Base-by-base conservation (phyloP, 345 rosid genomes). In the Gossypium arboreum region DNA sequence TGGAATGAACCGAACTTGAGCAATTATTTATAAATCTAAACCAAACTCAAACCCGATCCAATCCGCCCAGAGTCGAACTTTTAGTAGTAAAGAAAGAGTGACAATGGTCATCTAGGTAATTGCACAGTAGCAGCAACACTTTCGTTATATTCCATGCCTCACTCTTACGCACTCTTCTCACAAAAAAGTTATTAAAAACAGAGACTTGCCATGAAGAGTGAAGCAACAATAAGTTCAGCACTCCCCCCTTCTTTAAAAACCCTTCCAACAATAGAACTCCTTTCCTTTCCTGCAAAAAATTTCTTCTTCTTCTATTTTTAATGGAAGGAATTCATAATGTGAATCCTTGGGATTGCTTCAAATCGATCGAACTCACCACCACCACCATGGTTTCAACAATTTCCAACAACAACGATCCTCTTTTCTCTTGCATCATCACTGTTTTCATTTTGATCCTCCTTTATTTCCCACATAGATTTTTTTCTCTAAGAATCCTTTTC, bases 351-450 rank as follows among this genome's bases (percentile, higher is more conserved):
- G 67, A 41, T 9, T 76, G 16, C n/a, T 18, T 61, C n/a, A 13
- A 60, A n/a, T 69, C 39, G 50, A 29, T 76, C 52, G 54, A 61
- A 50, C 20, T 29, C 29, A 29, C 61, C 24, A 51, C 44, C n/a
- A 34, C 57, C 3, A 51, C 57, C 7, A 54, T 65, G 34, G 50
- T 22, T 44, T 63, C 69, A 41, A 5, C 41, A 34, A 34, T 75
- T 25, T 64, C 73, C 45, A 13, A 75, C 66, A 61, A 12, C 15
- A 20, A 68, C 22, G 74, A 86, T 68, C 88, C 94, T 66, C 92
- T 88, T 62, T 80, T 91, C 79, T 87, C 91, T 4, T 83, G 83
- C 84, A 18, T 88, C 44, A 45, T 86, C 76, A 78, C 97, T 66
- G 76, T 94, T 66, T 88, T 45, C 76, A 57, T 70, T 74, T 79